Percentiles rank a stretch among this genome's conserved stretches.
phyloP scores from a whole-genome alignment of 1,139 yeast species.

The Oligophagozyma castellii region DNA sequence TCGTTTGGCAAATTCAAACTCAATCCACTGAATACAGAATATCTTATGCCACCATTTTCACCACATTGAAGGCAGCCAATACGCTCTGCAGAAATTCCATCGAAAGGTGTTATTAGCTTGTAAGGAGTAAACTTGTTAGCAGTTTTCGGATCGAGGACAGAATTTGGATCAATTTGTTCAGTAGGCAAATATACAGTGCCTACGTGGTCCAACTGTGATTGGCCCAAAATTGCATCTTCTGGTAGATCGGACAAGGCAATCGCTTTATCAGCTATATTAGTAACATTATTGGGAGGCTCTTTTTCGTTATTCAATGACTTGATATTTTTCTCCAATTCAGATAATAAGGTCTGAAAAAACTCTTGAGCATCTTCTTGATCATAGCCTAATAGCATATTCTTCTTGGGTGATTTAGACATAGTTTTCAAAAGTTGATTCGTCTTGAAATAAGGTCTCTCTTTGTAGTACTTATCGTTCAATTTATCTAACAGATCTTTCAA shows the following conservation, averaged over 20 bases:
- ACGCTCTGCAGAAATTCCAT: conserved; percentile 74
- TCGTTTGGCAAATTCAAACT: conserved; percentile 53
- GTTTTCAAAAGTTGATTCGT: conserved; percentile 51
- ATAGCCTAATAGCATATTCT: conserved; percentile 63
- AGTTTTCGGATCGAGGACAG: conserved; percentile 20
- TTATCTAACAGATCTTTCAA: conserved; percentile 37
- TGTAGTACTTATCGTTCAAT: conserved; percentile 40
- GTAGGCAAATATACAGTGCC: conserved; percentile 64
- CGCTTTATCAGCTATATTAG: conserved; percentile 3
- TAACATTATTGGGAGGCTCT: conserved; percentile 8
- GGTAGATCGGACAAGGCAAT: conserved; percentile 22
- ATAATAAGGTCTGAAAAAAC: conserved; percentile 70
- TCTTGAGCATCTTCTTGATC: conserved; percentile 95
- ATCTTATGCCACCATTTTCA: conserved; percentile 82
- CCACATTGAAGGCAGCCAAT: conserved; percentile 86
- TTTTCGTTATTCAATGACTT: conserved; percentile 10
- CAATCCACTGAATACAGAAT: conserved; percentile 68
- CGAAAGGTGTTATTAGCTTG: conserved; percentile 70
- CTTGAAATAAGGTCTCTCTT: conserved; percentile 44
- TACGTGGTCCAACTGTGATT: conserved; percentile 37
- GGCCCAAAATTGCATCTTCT: conserved; percentile 30
- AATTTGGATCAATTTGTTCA: conserved; percentile 56
- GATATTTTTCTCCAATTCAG: conserved; percentile 54
- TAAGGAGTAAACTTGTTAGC: conserved; percentile 34
- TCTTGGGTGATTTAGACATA: conserved; percentile 71